Evolutionary conservation across 495 filamentous ascomycete species (phyloP).

Genomic region (Hypoxylon crocopeplum): DNA sequence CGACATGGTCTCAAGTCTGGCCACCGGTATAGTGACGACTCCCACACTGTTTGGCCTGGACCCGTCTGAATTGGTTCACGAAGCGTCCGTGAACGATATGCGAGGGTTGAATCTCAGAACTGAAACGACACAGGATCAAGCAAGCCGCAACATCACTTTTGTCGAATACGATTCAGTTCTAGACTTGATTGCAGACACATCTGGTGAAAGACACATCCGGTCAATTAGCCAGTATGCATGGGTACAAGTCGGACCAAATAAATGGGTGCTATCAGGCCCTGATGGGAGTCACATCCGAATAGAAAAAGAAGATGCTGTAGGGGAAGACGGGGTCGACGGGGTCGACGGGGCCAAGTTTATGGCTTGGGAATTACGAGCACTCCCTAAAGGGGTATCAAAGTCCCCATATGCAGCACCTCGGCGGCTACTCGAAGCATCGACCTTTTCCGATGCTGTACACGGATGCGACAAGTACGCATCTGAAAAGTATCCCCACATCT

Average conservation of each 20-base stretch:
- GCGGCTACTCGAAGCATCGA: slow-evolving; percentile 62
- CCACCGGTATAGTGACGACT: slow-evolving; percentile 82
- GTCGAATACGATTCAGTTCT: slow-evolving; percentile 89
- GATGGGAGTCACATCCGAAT: slow-evolving; percentile 68
- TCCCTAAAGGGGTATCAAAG: slow-evolving; percentile 48
- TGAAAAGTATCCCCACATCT: slow-evolving; percentile 62
- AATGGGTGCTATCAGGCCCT: slow-evolving; percentile 68
- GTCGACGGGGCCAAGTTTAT: slow-evolving; percentile 32
- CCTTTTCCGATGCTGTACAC: slow-evolving; percentile 75
- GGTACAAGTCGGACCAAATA: slow-evolving; percentile 72
- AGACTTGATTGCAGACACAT: slow-evolving; percentile 85
- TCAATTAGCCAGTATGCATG: slow-evolving; percentile 75
- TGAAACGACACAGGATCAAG: background rate
- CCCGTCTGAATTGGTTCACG: slow-evolving; percentile 77
- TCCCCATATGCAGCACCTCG: slow-evolving; percentile 70
- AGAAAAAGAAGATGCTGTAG: slow-evolving; percentile 49
- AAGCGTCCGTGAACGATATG: slow-evolving; percentile 64
- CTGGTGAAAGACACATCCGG: slow-evolving; percentile 78
- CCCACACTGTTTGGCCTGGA: slow-evolving; percentile 95
- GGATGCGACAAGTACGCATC: slow-evolving; percentile 82
- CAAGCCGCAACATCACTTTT: slow-evolving; percentile 63
- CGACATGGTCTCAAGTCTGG: slow-evolving; percentile 89
- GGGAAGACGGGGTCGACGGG: no score
- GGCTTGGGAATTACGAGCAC: slow-evolving; percentile 47
- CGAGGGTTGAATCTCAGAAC: slow-evolving; percentile 46